Percentiles rank a stretch among this genome's conserved stretches.
These are phyloP conservation scores for Paspalum notatum DNA, from an alignment of 176 grass and related monocot genomes.

Conservation along the genomic window DNA sequence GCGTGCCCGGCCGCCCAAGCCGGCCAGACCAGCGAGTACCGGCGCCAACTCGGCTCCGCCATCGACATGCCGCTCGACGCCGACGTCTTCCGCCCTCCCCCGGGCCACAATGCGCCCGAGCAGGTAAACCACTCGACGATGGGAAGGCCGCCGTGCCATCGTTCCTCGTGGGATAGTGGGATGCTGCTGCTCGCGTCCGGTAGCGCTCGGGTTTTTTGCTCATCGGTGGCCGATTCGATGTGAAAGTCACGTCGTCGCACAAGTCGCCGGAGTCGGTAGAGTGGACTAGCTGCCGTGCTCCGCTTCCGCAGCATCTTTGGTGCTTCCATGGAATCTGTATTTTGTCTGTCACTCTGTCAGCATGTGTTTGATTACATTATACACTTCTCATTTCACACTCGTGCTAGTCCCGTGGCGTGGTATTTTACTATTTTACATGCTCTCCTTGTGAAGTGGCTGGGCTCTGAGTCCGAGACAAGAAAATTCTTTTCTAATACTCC, in stretches of 20 bases:
- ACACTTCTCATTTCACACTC: background rate
- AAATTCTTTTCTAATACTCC: background rate
- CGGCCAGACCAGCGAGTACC: conserved; percentile 61
- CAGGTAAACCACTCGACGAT: conserved; percentile 49
- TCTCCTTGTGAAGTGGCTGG: background rate
- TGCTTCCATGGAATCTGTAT: conserved; percentile 7
- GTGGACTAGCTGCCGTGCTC: background rate
- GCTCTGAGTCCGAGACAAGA: background rate
- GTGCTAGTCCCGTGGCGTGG: background rate
- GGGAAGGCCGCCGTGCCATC: background rate
- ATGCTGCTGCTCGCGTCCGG: background rate
- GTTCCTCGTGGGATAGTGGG: background rate
- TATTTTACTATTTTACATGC: background rate
- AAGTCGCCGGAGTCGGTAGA: background rate
- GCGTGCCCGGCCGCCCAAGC: conserved; percentile 32
- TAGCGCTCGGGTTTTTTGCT: background rate
- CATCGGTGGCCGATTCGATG: background rate
- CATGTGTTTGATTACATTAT: background rate
- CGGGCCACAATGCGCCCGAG: conserved; percentile 72
- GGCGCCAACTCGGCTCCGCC: conserved; percentile 59
- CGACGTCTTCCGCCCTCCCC: conserved; percentile 74
- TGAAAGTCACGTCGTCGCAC: background rate
- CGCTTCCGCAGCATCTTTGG: background rate
- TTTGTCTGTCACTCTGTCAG: background rate
- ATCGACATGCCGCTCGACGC: conserved; percentile 86